phyloP scores from a whole-genome alignment of 2,329 filamentous ascomycete genomes.

The Teratosphaeria zuluensis region DNA sequence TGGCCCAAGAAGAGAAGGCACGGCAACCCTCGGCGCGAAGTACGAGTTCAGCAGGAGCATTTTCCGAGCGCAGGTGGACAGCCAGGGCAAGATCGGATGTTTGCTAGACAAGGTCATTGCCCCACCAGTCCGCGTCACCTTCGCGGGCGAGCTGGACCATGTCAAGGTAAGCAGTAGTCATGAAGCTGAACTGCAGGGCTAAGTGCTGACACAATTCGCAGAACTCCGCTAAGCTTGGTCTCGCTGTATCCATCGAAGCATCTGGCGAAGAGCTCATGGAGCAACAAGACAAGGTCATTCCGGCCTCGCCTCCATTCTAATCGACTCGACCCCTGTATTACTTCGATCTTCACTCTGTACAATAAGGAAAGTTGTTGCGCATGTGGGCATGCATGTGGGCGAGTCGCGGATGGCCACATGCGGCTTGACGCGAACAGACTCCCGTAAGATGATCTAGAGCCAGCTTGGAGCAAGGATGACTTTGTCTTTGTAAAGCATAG shows the following conservation, averaged over 20 bases:
- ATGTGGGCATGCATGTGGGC: background rate
- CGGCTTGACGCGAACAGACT: background rate
- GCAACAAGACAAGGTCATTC: conserved; percentile 51
- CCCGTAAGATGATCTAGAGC: background rate
- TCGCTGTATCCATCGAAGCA: conserved; percentile 86
- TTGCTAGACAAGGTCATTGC: conserved; percentile 93
- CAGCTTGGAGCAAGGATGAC: background rate
- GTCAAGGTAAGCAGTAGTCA: conserved; percentile 59
- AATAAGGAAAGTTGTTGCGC: conserved; percentile 3
- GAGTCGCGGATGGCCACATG: background rate
- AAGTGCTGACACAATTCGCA: conserved; percentile 29
- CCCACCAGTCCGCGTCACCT: conserved; percentile 83
- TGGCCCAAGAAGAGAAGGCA: conserved; percentile 70
- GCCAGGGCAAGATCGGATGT: conserved; percentile 84
- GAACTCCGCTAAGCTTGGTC: conserved; percentile 90
- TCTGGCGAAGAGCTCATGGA: conserved; percentile 78
- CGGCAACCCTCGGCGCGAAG: conserved; percentile 87
- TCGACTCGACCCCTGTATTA: background rate
- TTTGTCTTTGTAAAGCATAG: background rate
- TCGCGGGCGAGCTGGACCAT: conserved; percentile 95
- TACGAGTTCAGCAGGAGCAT: conserved; percentile 96
- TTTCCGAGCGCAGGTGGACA: conserved; percentile 93
- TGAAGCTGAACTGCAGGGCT: background rate
- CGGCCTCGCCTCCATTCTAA: conserved; percentile 32
- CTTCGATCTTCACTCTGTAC: conserved; percentile 13